phyloP scores from a whole-genome alignment of 768 basidiomycete species.

The Plicaturopsis crispa region DNA sequence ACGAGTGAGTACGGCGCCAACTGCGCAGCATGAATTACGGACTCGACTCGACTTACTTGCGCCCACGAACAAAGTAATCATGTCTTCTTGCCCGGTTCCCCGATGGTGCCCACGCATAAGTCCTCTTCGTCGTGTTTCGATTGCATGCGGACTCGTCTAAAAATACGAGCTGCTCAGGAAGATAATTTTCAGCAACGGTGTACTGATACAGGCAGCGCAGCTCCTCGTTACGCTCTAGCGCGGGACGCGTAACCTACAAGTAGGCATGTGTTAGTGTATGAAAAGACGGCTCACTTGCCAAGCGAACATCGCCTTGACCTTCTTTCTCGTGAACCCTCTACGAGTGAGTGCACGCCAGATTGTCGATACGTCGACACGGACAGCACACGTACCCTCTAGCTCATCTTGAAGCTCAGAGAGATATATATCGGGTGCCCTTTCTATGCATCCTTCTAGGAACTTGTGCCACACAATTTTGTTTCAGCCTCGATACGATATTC shows the following conservation, averaged over 20 bases:
- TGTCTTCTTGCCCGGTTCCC: slow-evolving; percentile 14
- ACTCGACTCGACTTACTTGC: slow-evolving; percentile 10
- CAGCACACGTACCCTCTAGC: slow-evolving; percentile 12
- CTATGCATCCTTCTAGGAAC: slow-evolving; percentile 12
- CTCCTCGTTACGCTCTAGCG: slow-evolving; percentile 12
- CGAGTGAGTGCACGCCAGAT: slow-evolving; percentile 16
- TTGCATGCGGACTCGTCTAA: slow-evolving; percentile 27
- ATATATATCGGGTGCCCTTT: slow-evolving; percentile 17
- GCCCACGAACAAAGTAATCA: slow-evolving; percentile 21
- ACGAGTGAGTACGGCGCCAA: no score
- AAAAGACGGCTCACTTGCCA: background rate
- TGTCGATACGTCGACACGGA: slow-evolving; percentile 13
- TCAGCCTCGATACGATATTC: no score
- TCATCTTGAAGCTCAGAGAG: slow-evolving; percentile 19
- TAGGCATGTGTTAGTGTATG: background rate
- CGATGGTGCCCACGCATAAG: slow-evolving; percentile 18
- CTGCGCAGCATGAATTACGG: background rate
- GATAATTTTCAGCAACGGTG: slow-evolving; percentile 7
- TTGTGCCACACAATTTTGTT: no score
- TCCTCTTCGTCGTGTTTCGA: slow-evolving; percentile 13
- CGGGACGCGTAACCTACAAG: background rate
- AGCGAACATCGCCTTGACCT: no score
- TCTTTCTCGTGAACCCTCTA: slow-evolving; percentile 17
- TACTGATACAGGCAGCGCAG: slow-evolving; percentile 4
- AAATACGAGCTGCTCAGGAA: slow-evolving; percentile 19